Base-by-base conservation (phyloP, 805 yeast species). In the Lipomyces starkeyi region DNA sequence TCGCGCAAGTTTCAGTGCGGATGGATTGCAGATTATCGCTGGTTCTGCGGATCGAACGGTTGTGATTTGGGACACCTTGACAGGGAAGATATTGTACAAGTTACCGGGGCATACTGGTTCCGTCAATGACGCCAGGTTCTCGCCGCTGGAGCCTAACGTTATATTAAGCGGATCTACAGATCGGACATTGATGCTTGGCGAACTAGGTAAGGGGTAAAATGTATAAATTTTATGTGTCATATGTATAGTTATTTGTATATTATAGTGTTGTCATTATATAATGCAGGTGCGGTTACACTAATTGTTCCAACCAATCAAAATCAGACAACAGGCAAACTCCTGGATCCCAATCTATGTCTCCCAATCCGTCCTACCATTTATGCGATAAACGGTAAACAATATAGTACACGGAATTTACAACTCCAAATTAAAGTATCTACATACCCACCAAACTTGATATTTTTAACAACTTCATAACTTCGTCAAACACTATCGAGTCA, bases 31-130 rank as follows among this genome's bases (percentile, higher is more conserved):
- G 73, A 80, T 73, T 68, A 80, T 73, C 74, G 85, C 91, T 20
- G 95, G 94, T 0, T 84, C 91, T 0, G 86, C 85, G 35, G 92
- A 90, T 75, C 80, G 83, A 0, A 81, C 86, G 5, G 82, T 85
- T 0, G 85, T 86, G 4, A 71, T 83, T 2, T 91, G 93, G 94
- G 88, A 88, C 68, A 79, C 84, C 17, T 81, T 81, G 3, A 80
- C 88, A 0, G 79, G 86, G 62, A 81, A 81, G 59, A 71, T 88
- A 32, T 67, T 81, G 5, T 78, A 81, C 59, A 87, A 88, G 72
- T 76, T 83, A 9, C 79, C 81, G 2, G 93, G 93, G 1, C 93
- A 91, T 73, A 71, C 74, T 4, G 90, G 92, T 0, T 77, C 87
- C 0, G 90, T 87, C 0, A 76, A 87, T 32, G 92, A 87, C 75